Evolutionary conservation across 2,329 filamentous ascomycete genomes (phyloP).

Genomic region (Phaeosphaeriaceae sp.): DNA sequence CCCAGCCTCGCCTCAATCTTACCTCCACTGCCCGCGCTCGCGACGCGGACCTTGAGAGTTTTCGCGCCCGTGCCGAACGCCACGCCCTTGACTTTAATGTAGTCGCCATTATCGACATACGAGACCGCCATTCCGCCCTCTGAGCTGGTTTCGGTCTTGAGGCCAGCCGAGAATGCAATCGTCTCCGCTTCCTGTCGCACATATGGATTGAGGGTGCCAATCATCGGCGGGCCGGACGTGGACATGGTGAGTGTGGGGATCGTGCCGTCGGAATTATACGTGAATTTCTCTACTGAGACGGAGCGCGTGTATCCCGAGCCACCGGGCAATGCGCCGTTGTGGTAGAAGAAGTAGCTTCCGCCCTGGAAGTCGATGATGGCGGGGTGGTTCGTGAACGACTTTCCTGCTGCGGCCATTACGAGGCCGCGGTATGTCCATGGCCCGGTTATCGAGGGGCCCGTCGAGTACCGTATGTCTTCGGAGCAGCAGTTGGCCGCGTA

Average conservation of each 20-base stretch:
- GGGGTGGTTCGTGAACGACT: slow-evolving; percentile 26
- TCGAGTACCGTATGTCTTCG: slow-evolving; percentile 26
- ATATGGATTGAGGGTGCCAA: slow-evolving; percentile 23
- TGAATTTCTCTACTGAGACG: slow-evolving; percentile 20
- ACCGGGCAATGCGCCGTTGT: slow-evolving; percentile 24
- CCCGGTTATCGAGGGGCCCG: slow-evolving; percentile 20
- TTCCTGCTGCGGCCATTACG: slow-evolving; percentile 21
- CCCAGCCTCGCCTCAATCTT: slow-evolving; percentile 22
- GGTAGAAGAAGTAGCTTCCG: slow-evolving; percentile 25
- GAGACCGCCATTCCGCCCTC: slow-evolving; percentile 23
- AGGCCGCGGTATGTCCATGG: slow-evolving; percentile 26
- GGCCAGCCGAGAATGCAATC: slow-evolving; percentile 16
- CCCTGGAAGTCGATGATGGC: slow-evolving; percentile 22
- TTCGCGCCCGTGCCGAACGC: slow-evolving; percentile 22
- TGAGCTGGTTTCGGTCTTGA: slow-evolving; percentile 20
- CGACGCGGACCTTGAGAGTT: slow-evolving; percentile 17
- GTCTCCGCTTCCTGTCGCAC: slow-evolving; percentile 21
- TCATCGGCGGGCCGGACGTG: slow-evolving; percentile 16
- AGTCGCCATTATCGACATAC: slow-evolving; percentile 21
- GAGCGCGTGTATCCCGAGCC: slow-evolving; percentile 25
- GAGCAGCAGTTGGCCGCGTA: slow-evolving; percentile 26
- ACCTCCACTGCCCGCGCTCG: slow-evolving; percentile 15
- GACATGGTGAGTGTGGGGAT: slow-evolving; percentile 25
- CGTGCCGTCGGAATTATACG: slow-evolving; percentile 23
- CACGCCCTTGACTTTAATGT: slow-evolving; percentile 25